Evolutionary conservation across 148 eudicot species (phyloP).

Genomic region (Cornus controversa): DNA sequence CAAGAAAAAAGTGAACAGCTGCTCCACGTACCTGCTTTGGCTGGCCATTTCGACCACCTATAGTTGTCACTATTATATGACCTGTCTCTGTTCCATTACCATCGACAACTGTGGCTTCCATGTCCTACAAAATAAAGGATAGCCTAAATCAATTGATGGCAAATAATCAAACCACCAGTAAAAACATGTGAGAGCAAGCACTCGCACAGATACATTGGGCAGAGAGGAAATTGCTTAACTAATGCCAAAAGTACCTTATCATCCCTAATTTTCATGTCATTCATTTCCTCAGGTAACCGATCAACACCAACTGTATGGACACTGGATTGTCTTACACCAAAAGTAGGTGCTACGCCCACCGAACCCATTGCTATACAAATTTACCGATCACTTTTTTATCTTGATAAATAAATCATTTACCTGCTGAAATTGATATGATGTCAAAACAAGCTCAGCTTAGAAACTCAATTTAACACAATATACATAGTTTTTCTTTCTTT

Average conservation of each 20-base stretch:
- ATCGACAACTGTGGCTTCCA: slow-evolving; percentile 67
- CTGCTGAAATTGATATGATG: slow-evolving; percentile 6
- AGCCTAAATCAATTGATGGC: not conserved
- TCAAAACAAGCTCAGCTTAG: not conserved
- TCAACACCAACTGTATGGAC: slow-evolving; percentile 47
- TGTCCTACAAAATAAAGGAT: slow-evolving; percentile 44
- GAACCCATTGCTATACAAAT: slow-evolving; percentile 44
- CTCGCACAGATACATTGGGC: too few relatives aligned
- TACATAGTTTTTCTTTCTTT: not conserved
- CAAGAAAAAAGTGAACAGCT: not conserved
- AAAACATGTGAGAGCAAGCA: not conserved
- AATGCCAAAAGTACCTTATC: slow-evolving; percentile 45
- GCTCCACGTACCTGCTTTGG: slow-evolving; percentile 66
- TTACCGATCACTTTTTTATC: slow-evolving; percentile 9
- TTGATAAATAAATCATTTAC: slow-evolving; percentile 5
- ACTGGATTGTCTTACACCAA: slow-evolving; percentile 48
- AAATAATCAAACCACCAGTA: not conserved
- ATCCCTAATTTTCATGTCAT: slow-evolving; percentile 79
- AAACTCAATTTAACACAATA: not conserved
- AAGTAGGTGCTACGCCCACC: slow-evolving; percentile 47
- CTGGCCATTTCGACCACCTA: slow-evolving; percentile 77
- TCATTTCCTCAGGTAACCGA: slow-evolving; percentile 76
- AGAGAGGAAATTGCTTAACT: not conserved
- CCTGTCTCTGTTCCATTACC: slow-evolving; percentile 88
- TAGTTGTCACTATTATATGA: slow-evolving; percentile 77